Base-by-base conservation (phyloP, 1,139 yeast genomes). In the Blastobotrys indianensis region DNA sequence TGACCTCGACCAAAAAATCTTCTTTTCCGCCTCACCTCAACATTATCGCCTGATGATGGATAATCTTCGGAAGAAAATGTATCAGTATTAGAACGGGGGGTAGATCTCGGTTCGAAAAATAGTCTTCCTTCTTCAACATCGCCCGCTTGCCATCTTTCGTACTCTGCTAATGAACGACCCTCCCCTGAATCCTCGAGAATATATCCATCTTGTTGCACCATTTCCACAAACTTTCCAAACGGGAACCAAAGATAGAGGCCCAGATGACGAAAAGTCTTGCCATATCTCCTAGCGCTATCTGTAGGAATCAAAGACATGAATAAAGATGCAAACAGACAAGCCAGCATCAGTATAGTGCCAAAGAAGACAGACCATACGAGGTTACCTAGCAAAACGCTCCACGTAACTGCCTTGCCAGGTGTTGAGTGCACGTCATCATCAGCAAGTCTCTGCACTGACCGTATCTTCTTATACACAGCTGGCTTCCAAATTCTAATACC, bases 401-500 rank as follows among this genome's bases (percentile, higher is more conserved):
- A 75, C 9, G 76, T 72, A 5, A 86, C 79, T 2, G 70, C 62
- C 72, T 72, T 45, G 25, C 68, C 66, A 5, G 82, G 79, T 4
- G 85, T 77, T 51, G 86, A 90, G 64, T 90, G 97, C 54, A 92
- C 86, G 70, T 92, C 99, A 52, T 85, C 87, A 49, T 87, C 95
- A 0, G 97, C 97, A 48, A 88, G 81, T 32, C 82, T 74, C 54
- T 94, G 94, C 32, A 92, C 97, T 1, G 97, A 86, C 58, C 99
- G 79, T 51, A 78, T 77, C 65, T 92, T 92, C 62, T 94, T 92
- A 66, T 92, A 92, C 50, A 92, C 73, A 2, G 98, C 96, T 1
- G 98, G 98, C 61, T 92, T 92, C 98, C 98, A 92, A 57, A 92
- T 86, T 64, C 95, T 84, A 45, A 92, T 88, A 74, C 98, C 98